A percentile compares a stretch with the other conserved stretches of the same genome.
Evolutionary conservation across 371 early-diverging fungal genomes (phyloP).

Genomic region (Mortierella sp.): DNA sequence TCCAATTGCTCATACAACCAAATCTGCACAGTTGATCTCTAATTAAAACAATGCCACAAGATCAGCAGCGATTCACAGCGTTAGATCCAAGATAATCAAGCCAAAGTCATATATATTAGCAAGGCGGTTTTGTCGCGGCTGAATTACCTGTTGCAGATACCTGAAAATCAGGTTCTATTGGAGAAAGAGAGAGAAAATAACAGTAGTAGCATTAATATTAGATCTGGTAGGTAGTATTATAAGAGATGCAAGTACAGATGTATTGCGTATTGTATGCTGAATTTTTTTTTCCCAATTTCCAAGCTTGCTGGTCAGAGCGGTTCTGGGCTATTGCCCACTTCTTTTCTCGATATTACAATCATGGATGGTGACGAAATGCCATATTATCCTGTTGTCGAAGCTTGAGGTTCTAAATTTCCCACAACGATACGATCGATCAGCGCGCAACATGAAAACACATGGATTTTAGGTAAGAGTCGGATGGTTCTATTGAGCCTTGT

Average conservation of each 20-base stretch:
- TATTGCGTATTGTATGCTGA: too few species aligned
- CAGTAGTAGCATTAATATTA: too few species aligned
- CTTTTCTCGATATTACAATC: too few species aligned
- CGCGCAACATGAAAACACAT: not conserved
- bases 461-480: not conserved
- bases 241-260: too few species aligned
- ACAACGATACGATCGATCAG: not conserved
- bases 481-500: too few species aligned
- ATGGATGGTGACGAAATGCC: too few species aligned
- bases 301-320: too few species aligned
- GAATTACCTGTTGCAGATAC: constrained; percentile 81
- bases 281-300: too few species aligned
- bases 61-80: not conserved
- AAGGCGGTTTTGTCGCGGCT: not conserved
- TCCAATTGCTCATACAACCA: constrained; percentile 94
- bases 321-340: too few species aligned
- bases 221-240: too few species aligned
- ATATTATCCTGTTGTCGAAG: too few species aligned
- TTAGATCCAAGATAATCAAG: not conserved
- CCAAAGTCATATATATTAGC: not conserved
- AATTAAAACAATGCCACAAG: constrained; percentile 9
- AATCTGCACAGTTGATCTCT: constrained; percentile 92
- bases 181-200: not conserved
- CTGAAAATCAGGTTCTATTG: constrained; percentile 93
- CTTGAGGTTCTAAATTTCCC: too few species aligned